Percentiles rank a stretch among this genome's conserved stretches.
phyloP scores from a whole-genome alignment of 192 early-diverging fungal species.

The Coemansia sp. region DNA sequence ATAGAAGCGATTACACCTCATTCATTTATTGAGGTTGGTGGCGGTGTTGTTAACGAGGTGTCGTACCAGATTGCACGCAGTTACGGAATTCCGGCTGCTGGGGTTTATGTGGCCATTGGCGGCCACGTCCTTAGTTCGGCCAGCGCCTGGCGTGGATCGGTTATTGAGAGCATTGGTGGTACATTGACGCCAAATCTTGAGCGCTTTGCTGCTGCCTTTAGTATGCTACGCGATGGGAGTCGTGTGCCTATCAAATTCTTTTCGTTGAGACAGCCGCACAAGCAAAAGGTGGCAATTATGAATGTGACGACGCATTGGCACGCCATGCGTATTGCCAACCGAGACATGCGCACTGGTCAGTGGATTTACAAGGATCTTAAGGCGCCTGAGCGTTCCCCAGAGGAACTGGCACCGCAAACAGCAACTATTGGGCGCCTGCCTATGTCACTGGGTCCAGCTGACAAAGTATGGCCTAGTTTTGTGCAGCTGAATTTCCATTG shows the following conservation, averaged over 20 bases:
- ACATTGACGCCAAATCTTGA: slow-evolving; percentile 71
- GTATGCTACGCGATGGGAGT: slow-evolving; percentile 69
- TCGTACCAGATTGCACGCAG: slow-evolving; percentile 76
- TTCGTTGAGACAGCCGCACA: slow-evolving; percentile 75
- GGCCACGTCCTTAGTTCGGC: slow-evolving; percentile 70
- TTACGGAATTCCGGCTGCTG: slow-evolving; percentile 66
- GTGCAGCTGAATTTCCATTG: slow-evolving; percentile 79
- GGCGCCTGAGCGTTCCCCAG: slow-evolving; percentile 56
- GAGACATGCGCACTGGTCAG: slow-evolving; percentile 74
- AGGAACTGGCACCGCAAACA: slow-evolving; percentile 58
- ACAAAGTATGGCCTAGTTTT: slow-evolving; percentile 74
- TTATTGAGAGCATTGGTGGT: slow-evolving; percentile 73
- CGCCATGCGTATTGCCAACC: slow-evolving; percentile 69
- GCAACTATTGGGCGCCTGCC: slow-evolving; percentile 75
- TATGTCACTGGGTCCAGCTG: slow-evolving; percentile 66
- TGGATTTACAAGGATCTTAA: slow-evolving; percentile 77
- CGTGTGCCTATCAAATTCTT: slow-evolving; percentile 72
- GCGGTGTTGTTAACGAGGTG: slow-evolving; percentile 75
- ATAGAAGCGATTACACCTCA: slow-evolving; percentile 78
- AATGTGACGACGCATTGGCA: slow-evolving; percentile 87
- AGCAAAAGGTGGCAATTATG: slow-evolving; percentile 79
- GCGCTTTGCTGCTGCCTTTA: slow-evolving; percentile 74
- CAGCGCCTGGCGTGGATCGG: slow-evolving; percentile 65
- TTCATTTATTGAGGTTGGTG: slow-evolving; percentile 85
- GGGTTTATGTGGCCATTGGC: slow-evolving; percentile 79